Evolutionary conservation across 2,329 filamentous ascomycete genomes (phyloP).

Genomic region (Nothophaeocryptopus gaeumannii): DNA sequence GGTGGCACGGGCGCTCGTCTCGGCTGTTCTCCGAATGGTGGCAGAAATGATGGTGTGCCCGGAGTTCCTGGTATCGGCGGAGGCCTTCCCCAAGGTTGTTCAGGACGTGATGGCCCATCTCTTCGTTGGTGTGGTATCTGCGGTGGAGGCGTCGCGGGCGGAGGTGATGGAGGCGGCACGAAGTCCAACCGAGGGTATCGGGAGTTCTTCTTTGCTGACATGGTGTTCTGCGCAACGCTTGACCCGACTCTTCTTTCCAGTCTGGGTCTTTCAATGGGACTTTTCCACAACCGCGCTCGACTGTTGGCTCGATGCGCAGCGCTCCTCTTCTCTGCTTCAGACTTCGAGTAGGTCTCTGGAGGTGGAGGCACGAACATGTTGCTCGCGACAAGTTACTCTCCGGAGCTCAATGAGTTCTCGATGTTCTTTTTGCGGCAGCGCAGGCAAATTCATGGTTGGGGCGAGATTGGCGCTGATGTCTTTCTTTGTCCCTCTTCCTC

Average conservation of each 20-base stretch:
- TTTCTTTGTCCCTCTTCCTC: too few species aligned
- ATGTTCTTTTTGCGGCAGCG: too few species aligned
- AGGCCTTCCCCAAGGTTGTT: neutral
- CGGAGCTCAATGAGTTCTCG: too few species aligned
- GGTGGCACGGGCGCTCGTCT: conserved; percentile 22
- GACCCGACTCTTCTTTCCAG: too few species aligned
- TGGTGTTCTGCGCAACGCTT: conserved; percentile 8
- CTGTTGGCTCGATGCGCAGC: neutral
- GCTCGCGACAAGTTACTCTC: neutral
- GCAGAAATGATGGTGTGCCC: neutral
- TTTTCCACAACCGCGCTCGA: neutral
- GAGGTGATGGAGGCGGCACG: conserved; percentile 4
- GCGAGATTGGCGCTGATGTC: too few species aligned
- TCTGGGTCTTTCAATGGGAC: neutral
- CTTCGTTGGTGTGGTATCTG: neutral
- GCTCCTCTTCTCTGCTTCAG: neutral
- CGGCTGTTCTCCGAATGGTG: conserved; percentile 15
- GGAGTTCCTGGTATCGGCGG: neutral
- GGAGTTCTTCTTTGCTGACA: conserved; percentile 4
- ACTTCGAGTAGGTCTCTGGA: neutral
- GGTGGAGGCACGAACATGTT: conserved; percentile 2
- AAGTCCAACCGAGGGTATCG: neutral
- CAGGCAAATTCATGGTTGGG: too few species aligned
- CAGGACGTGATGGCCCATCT: neutral
- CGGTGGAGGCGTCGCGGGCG: conserved; percentile 6